Evolutionary conservation across 257 asterid species (phyloP).

Genomic region (Nicotiana knightiana): DNA sequence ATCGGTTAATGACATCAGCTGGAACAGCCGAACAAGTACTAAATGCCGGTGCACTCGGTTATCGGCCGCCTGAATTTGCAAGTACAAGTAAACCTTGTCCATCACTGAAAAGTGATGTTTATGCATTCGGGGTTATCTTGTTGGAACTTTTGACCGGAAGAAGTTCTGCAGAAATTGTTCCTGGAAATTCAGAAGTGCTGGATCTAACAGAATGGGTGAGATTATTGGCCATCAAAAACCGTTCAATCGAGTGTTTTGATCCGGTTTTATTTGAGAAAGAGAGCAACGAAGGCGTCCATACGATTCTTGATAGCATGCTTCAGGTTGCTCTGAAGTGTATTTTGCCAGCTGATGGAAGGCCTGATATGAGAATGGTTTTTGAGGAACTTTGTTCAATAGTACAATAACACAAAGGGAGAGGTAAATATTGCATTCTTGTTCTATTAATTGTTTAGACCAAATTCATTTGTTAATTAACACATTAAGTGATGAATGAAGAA

Average conservation of each 20-base stretch:
- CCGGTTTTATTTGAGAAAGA: slow-evolving; percentile 20
- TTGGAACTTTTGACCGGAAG: slow-evolving; percentile 70
- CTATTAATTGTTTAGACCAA: slow-evolving; percentile 5
- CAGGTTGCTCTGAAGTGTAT: slow-evolving; percentile 61
- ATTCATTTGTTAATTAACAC: background rate
- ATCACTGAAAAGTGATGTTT: slow-evolving; percentile 77
- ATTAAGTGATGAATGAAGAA: background rate
- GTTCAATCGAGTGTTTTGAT: slow-evolving; percentile 57
- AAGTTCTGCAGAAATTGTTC: slow-evolving; percentile 53
- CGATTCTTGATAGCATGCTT: slow-evolving; percentile 44
- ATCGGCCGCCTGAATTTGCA: slow-evolving; percentile 84
- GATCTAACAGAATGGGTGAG: slow-evolving; percentile 79
- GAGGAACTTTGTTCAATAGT: slow-evolving; percentile 53
- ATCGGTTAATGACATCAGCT: slow-evolving; percentile 63
- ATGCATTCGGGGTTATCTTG: slow-evolving; percentile 67
- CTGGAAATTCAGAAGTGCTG: slow-evolving; percentile 41
- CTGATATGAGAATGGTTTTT: slow-evolving; percentile 59
- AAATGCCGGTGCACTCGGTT: slow-evolving; percentile 73
- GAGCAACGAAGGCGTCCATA: slow-evolving; percentile 14
- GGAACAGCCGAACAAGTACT: slow-evolving; percentile 82
- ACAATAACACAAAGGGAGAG: slow-evolving; percentile 11
- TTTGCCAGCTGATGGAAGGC: slow-evolving; percentile 75
- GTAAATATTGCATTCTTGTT: slow-evolving; percentile 13
- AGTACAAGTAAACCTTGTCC: slow-evolving; percentile 72
- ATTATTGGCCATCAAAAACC: slow-evolving; percentile 49